Evolutionary conservation across 1,284 basidiomycete genomes (phyloP).

Genomic region (Leccinum proximum): DNA sequence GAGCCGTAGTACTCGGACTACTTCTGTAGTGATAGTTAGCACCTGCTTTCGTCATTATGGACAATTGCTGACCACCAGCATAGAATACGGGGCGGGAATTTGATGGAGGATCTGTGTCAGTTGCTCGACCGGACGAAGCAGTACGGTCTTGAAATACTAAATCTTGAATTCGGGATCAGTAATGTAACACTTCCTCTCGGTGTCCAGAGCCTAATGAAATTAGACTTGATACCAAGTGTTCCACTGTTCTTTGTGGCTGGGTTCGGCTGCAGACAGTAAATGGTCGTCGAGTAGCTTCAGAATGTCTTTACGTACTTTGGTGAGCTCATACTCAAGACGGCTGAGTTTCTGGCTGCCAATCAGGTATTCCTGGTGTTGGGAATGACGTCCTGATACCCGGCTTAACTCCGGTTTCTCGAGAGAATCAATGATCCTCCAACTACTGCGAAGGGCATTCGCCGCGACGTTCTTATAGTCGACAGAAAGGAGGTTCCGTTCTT

Average conservation of each 20-base stretch:
- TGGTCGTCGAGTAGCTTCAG: conserved; percentile 48
- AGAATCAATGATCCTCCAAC: conserved; percentile 58
- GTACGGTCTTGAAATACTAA: conserved; percentile 91
- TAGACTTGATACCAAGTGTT: conserved; percentile 4
- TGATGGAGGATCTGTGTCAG: conserved; percentile 92
- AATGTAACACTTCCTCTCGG: conserved; percentile 54
- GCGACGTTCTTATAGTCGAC: conserved; percentile 61
- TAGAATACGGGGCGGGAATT: conserved; percentile 99
- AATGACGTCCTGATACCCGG: conserved; percentile 25
- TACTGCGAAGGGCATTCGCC: conserved; percentile 52
- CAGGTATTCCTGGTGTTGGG: conserved; percentile 41
- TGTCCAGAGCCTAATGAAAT: conserved; percentile 43
- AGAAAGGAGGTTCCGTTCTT: conserved; percentile 68
- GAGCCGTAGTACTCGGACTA: conserved; percentile 72
- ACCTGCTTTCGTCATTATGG: background rate
- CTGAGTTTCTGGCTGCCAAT: conserved; percentile 40
- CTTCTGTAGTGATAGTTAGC: conserved; percentile 88
- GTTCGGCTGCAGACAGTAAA: conserved; percentile 51
- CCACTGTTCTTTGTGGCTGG: conserved; percentile 36
- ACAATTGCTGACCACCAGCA: conserved; percentile 9
- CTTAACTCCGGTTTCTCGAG: conserved; percentile 48
- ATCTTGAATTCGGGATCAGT: conserved; percentile 86
- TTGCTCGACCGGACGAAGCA: conserved; percentile 97
- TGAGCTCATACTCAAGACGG: conserved; percentile 55
- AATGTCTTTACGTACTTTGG: conserved; percentile 45